Evolutionary conservation across 306 rosid species (phyloP).

Genomic region (Bauhinia variegata): DNA sequence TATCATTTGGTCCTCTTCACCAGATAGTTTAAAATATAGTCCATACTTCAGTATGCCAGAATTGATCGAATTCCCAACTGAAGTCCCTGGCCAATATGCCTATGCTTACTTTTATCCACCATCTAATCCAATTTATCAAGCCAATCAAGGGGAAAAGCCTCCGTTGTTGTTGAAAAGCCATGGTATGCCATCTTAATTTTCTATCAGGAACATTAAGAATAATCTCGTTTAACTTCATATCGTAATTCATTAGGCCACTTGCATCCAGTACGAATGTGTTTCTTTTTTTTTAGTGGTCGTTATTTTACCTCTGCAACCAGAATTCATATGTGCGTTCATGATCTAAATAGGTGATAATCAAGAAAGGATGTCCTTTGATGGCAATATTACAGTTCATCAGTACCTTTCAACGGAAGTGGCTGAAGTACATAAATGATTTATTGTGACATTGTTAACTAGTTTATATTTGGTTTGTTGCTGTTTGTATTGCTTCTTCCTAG

Average conservation of each 20-base stretch:
- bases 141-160: conserved; percentile 77
- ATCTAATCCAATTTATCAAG: conserved; percentile 63
- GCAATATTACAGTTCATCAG: neutral
- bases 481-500: neutral
- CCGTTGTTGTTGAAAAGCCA: conserved; percentile 84
- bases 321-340: conserved; percentile 3
- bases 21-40: conserved; percentile 70
- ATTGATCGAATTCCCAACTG: conserved; percentile 89
- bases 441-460: neutral
- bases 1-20: conserved; percentile 85
- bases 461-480: neutral
- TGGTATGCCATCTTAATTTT: conserved; percentile 54
- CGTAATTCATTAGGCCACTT: conserved; percentile 19
- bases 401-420: neutral
- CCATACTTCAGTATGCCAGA: conserved; percentile 80
- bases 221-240: conserved; percentile 2
- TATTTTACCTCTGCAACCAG: neutral
- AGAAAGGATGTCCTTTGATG: conserved; percentile 3
- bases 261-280: conserved; percentile 11
- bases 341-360: neutral
- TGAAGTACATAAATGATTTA: neutral
- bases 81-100: conserved; percentile 87
- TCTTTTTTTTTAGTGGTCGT: neutral
- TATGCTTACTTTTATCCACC: conserved; percentile 93
- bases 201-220: neutral